Conservation (phyloP, 495 filamentous ascomycete genomes). For the Stereocaulon alpinum region DNA sequence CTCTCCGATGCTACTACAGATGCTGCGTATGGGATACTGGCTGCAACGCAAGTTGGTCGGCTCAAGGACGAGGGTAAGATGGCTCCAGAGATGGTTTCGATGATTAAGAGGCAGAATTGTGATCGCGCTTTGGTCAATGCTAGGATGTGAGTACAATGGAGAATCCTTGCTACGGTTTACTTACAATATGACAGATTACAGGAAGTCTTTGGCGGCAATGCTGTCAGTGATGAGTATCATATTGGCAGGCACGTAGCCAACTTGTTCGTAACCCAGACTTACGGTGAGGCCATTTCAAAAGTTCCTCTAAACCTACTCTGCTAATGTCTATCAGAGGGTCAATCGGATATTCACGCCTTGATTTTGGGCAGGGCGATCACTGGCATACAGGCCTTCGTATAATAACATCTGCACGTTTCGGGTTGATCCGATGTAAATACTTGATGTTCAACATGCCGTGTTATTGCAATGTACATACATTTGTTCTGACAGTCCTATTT, state of each 20-base stretch:
- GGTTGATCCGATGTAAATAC: neutral
- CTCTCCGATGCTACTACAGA: slow-evolving; percentile 86
- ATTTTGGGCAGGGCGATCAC: slow-evolving; percentile 64
- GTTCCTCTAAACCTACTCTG: neutral
- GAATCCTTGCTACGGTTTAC: too few relatives aligned
- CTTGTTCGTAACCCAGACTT: slow-evolving; percentile 93
- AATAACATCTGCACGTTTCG: neutral
- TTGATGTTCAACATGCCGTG: too few relatives aligned
- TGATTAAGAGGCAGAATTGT: slow-evolving; percentile 98
- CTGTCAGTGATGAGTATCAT: slow-evolving; percentile 89
- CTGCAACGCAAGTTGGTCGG: slow-evolving; percentile 79
- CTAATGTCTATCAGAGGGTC: slow-evolving; percentile 14
- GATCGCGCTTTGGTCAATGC: slow-evolving; percentile 77
- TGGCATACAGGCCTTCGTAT: slow-evolving; percentile 59
- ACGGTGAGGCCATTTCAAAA: slow-evolving; percentile 42
- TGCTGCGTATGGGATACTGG: slow-evolving; percentile 77
- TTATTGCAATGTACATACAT: too few relatives aligned
- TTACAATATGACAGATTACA: slow-evolving; percentile 47
- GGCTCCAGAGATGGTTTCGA: slow-evolving; percentile 93
- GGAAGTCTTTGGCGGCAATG: slow-evolving; percentile 95
- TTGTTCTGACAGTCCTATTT: too few relatives aligned
- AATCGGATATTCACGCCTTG: slow-evolving; percentile 37
- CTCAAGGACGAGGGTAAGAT: slow-evolving; percentile 84
- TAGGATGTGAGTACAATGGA: slow-evolving; percentile 43
- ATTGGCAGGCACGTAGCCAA: slow-evolving; percentile 95